These are phyloP conservation scores for Przewalskia tangutica DNA, from an alignment of 257 asterid genomes.

Conservation along the genomic window DNA sequence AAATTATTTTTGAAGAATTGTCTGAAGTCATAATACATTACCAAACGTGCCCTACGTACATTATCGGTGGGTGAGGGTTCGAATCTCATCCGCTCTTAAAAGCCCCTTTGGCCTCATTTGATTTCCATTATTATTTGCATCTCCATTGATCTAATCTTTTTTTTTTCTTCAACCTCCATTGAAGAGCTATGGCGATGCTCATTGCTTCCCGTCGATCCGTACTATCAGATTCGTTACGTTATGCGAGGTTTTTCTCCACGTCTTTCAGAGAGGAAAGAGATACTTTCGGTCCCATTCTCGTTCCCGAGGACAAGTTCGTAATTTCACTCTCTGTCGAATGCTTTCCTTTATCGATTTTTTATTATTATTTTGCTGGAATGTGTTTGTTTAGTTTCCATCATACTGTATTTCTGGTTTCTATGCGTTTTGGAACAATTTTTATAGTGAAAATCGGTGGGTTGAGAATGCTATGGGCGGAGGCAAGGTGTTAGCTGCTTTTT, in stretches of 20 bases:
- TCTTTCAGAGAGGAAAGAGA: conserved; percentile 79
- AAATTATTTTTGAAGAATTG: too few relatives aligned
- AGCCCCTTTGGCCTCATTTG: not conserved
- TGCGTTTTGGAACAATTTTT: not conserved
- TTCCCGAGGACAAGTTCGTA: conserved; percentile 60
- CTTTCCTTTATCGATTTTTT: not conserved
- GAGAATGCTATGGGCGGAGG: too few relatives aligned
- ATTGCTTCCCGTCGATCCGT: not conserved
- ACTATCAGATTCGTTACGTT: not conserved
- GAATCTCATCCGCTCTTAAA: not conserved
- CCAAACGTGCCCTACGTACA: too few relatives aligned
- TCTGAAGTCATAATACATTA: too few relatives aligned
- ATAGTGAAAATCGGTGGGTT: too few relatives aligned
- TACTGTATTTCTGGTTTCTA: not conserved
- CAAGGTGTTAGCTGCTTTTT: too few relatives aligned
- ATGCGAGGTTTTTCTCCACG: not conserved
- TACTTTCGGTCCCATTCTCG: conserved; percentile 83
- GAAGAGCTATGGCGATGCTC: not conserved
- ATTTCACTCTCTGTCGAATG: not conserved
- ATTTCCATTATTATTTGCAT: too few relatives aligned
- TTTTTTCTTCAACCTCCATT: too few relatives aligned
- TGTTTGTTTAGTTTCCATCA: not conserved
- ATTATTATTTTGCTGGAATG: not conserved
- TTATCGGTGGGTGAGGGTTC: too few relatives aligned
- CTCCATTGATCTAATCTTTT: not conserved